A percentile compares a stretch with the other conserved stretches of the same genome.
phyloP scores from a whole-genome alignment of 2,329 filamentous ascomycete species.

The Allantophomopsis cytisporea region DNA sequence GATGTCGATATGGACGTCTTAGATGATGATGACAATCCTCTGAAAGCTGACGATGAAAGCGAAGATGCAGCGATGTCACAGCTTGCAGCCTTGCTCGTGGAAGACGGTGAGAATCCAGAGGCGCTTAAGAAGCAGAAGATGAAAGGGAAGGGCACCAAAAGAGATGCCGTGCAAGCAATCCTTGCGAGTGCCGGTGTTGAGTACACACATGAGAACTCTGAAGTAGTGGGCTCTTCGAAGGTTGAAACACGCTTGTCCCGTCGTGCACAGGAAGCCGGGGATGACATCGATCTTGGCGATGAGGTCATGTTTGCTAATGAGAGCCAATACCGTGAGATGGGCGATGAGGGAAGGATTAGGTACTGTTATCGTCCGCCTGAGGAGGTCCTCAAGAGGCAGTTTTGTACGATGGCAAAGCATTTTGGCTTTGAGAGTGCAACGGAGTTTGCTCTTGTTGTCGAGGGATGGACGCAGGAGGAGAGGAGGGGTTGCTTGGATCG shows the following conservation, averaged over 20 bases:
- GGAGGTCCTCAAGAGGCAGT: slow-evolving; percentile 66
- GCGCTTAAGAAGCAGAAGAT: slow-evolving; percentile 25
- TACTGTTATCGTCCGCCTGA: slow-evolving; percentile 45
- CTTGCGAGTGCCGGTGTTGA: slow-evolving; percentile 78
- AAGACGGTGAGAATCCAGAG: slow-evolving; percentile 29
- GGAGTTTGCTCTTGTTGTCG: slow-evolving; percentile 82
- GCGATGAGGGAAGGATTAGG: slow-evolving; percentile 9
- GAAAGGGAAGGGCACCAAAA: slow-evolving; percentile 24
- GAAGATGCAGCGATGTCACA: slow-evolving; percentile 57
- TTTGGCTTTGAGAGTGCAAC: slow-evolving; percentile 65
- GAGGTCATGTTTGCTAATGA: slow-evolving; percentile 42
- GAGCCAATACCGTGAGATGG: slow-evolving; percentile 21
- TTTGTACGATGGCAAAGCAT: slow-evolving; percentile 76
- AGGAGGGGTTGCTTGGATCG: slow-evolving; percentile 62
- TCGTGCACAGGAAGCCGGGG: slow-evolving; percentile 36
- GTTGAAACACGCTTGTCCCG: slow-evolving; percentile 78
- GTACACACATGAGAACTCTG: slow-evolving; percentile 93
- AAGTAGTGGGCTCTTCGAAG: slow-evolving; percentile 85
- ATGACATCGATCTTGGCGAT: slow-evolving; percentile 31
- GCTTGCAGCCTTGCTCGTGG: slow-evolving; percentile 46
- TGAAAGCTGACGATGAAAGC: slow-evolving; percentile 28
- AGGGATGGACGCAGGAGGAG: slow-evolving; percentile 78
- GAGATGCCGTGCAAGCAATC: slow-evolving; percentile 78
- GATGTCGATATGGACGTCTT: slow-evolving; percentile 57
- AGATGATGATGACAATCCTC: slow-evolving; percentile 33